Percentiles rank a stretch among this genome's conserved stretches.
These are phyloP conservation scores for Colletotrichum graminicola DNA, from an alignment of 2,329 filamentous ascomycete species.

Conservation along the genomic window DNA sequence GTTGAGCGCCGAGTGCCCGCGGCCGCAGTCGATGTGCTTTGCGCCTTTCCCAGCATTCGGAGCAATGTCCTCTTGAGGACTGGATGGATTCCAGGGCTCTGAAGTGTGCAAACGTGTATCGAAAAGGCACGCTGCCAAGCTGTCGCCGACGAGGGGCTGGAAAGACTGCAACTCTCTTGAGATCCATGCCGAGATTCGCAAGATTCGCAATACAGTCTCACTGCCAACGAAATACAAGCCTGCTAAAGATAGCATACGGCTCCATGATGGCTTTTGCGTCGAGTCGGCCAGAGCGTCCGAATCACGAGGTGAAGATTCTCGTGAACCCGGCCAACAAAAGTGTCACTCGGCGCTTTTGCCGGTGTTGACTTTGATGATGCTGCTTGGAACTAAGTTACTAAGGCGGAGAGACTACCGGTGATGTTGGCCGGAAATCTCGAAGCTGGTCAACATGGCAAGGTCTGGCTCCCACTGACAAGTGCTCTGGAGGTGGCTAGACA, in stretches of 20 bases:
- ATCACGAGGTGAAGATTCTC: neutral
- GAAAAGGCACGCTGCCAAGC: neutral
- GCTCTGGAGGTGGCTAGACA: too few species aligned
- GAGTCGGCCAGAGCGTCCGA: neutral
- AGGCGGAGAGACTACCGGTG: neutral
- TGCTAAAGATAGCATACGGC: neutral
- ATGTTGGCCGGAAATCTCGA: neutral
- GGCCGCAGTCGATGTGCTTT: neutral
- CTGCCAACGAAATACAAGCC: too few species aligned
- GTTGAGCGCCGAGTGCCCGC: neutral
- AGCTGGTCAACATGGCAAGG: neutral
- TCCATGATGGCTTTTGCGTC: neutral
- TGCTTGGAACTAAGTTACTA: neutral
- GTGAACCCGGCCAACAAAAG: neutral
- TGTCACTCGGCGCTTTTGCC: neutral
- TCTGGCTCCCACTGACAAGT: neutral
- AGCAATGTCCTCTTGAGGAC: neutral
- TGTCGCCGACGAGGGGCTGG: too few species aligned
- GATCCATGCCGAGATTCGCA: too few species aligned
- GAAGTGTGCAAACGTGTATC: neutral
- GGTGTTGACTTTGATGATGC: neutral
- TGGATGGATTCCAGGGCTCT: neutral
- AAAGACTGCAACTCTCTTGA: too few species aligned
- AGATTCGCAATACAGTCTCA: too few species aligned
- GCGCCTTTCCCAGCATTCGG: neutral